Conservation (phyloP, 164 flowering plant species). For the Liquidambar formosana region DNA sequence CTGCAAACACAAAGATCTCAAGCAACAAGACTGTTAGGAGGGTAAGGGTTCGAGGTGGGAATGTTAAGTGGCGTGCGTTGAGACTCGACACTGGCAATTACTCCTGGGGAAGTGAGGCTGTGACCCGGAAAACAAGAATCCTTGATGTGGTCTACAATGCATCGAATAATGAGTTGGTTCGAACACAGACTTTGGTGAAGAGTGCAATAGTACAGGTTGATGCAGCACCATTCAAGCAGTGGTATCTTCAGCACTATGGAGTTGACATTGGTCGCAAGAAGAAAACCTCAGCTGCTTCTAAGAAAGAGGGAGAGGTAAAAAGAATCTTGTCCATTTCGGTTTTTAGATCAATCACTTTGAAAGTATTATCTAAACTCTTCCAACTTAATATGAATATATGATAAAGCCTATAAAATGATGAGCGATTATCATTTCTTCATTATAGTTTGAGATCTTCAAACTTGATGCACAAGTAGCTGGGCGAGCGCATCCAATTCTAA, state of each 20-base stretch:
- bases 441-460: no score
- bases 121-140: slow-evolving; percentile 58
- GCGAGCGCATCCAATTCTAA: no score
- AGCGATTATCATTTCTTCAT: no score
- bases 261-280: slow-evolving; percentile 64
- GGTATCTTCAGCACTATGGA: slow-evolving; percentile 70
- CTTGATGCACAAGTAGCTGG: no score
- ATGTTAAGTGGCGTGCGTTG: slow-evolving; percentile 64
- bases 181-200: slow-evolving; percentile 64
- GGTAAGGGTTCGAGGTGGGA: slow-evolving; percentile 59
- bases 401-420: no score
- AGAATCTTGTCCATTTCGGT: no score
- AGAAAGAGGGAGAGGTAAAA: slow-evolving; percentile 64
- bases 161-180: slow-evolving; percentile 65
- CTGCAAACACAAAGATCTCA: slow-evolving; percentile 55
- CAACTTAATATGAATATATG: no score
- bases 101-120: slow-evolving; percentile 66
- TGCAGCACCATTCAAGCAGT: slow-evolving; percentile 69
- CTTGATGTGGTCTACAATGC: slow-evolving; percentile 70
- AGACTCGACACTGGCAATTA: slow-evolving; percentile 59
- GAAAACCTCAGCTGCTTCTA: slow-evolving; percentile 38
- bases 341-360: background rate
- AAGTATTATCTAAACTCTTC: no score
- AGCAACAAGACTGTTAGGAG: slow-evolving; percentile 62
- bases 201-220: slow-evolving; percentile 63